Evolutionary conservation across 2,329 filamentous ascomycete genomes (phyloP).

Genomic region (Epichloe hybrida): DNA sequence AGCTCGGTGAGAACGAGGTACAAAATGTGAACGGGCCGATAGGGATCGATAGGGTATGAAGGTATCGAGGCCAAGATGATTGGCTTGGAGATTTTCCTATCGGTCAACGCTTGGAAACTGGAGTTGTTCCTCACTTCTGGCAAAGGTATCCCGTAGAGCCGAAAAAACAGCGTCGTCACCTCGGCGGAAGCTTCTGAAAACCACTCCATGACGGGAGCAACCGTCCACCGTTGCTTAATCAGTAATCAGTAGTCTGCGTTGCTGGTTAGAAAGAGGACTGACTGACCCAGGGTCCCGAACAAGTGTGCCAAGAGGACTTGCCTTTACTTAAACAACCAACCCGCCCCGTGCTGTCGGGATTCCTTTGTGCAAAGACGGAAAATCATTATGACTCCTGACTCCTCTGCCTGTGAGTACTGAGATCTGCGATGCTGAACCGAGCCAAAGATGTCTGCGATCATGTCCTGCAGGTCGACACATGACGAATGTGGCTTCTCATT

Average conservation of each 20-base stretch:
- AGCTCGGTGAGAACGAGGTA: conserved; percentile 4
- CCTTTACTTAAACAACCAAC: background rate
- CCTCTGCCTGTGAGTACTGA: too few relatives aligned
- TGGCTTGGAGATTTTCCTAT: background rate
- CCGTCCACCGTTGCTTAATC: background rate
- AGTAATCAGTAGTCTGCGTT: too few relatives aligned
- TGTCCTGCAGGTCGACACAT: background rate
- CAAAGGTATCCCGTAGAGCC: background rate
- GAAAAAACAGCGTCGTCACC: background rate
- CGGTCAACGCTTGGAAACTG: background rate
- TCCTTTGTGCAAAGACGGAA: background rate
- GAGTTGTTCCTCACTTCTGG: background rate
- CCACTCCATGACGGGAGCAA: background rate
- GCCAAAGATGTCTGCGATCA: background rate
- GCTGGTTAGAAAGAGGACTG: too few relatives aligned
- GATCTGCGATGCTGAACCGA: background rate
- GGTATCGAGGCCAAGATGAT: conserved; percentile 4
- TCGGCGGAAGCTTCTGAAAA: background rate
- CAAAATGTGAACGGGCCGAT: conserved; percentile 4
- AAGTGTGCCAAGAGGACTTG: background rate
- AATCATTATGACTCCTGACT: too few relatives aligned
- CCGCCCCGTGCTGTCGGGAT: background rate
- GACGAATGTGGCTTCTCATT: background rate
- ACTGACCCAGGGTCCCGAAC: background rate
- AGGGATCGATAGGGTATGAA: background rate